A percentile compares a stretch with the other conserved stretches of the same genome.
Evolutionary conservation across 2,329 filamentous ascomycete species (phyloP).

Genomic region (Cercospora brassicicola): DNA sequence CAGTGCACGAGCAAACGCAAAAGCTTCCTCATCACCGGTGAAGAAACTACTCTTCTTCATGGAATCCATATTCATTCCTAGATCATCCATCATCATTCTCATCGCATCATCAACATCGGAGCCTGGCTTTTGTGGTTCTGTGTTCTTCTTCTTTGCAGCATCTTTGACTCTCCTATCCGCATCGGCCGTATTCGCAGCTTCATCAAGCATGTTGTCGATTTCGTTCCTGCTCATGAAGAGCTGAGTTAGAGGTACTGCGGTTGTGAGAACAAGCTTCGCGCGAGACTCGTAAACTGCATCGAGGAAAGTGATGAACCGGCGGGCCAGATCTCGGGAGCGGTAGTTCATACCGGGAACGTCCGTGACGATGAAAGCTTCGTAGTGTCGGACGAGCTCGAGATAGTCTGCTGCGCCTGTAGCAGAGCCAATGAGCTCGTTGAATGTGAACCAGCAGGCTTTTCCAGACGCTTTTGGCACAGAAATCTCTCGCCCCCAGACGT

Average conservation of each 20-base stretch:
- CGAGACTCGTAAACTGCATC: conserved; percentile 91
- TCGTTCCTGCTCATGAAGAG: conserved; percentile 62
- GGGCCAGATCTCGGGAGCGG: conserved; percentile 78
- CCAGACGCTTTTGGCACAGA: conserved; percentile 84
- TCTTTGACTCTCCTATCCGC: conserved; percentile 38
- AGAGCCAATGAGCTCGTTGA: conserved; percentile 83
- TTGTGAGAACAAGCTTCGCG: conserved; percentile 93
- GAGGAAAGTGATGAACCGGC: conserved; percentile 95
- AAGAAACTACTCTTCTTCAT: conserved; percentile 86
- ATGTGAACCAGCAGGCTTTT: conserved; percentile 84
- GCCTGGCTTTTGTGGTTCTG: conserved; percentile 21
- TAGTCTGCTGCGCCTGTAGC: conserved; percentile 95
- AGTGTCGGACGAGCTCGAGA: conserved; percentile 83
- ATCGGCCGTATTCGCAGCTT: conserved; percentile 33
- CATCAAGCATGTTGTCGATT: conserved; percentile 48
- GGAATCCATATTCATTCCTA: conserved; percentile 79
- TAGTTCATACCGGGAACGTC: conserved; percentile 72
- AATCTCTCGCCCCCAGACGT: conserved; percentile 91
- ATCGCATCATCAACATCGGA: conserved; percentile 64
- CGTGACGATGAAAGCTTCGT: conserved; percentile 89
- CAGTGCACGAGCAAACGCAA: conserved; percentile 88
- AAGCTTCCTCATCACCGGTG: conserved; percentile 90
- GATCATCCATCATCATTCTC: conserved; percentile 80
- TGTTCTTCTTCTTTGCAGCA: conserved; percentile 27
- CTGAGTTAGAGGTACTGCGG: conserved; percentile 77